These are phyloP conservation scores for Aspergillus piperis DNA, from an alignment of 2,329 filamentous ascomycete species.

Conservation along the genomic window DNA sequence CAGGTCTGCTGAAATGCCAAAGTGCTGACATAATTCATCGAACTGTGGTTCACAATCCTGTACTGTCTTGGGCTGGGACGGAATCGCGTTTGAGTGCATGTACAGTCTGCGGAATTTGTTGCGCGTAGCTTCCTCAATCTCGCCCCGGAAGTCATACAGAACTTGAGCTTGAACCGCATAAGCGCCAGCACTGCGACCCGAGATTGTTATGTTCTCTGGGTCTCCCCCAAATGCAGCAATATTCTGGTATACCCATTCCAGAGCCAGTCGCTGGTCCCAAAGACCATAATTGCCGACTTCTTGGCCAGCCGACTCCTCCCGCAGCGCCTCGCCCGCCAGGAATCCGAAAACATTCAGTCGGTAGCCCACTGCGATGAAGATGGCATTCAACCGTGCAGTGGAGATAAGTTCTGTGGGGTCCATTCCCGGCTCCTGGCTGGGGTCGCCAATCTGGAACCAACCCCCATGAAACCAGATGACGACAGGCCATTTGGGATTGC, in stretches of 20 bases:
- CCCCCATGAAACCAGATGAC: constrained; percentile 45
- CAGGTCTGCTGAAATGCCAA: constrained; percentile 27
- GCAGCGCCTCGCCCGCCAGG: constrained; percentile 45
- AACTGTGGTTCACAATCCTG: constrained; percentile 45
- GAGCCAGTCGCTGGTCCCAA: constrained; percentile 53
- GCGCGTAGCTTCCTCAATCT: constrained; percentile 26
- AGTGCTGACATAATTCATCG: constrained; percentile 44
- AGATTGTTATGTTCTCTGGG: constrained; percentile 48
- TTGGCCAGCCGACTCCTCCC: constrained; percentile 26
- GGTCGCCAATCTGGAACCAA: constrained; percentile 52
- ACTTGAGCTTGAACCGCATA: constrained; percentile 40
- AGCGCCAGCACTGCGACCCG: constrained; percentile 48
- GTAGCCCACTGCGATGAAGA: constrained; percentile 52
- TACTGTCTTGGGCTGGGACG: constrained; percentile 46
- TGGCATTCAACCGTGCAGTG: constrained; percentile 35
- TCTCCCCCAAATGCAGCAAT: constrained; percentile 52
- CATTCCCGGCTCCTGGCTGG: constrained; percentile 46
- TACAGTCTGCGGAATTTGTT: constrained; percentile 41
- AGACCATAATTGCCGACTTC: constrained; percentile 46
- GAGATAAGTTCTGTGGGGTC: constrained; percentile 47
- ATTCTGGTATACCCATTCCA: constrained; percentile 55
- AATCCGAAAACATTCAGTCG: constrained; percentile 54
- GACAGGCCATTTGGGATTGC: constrained; percentile 32
- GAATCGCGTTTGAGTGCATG: constrained; percentile 51
- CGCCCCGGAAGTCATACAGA: constrained; percentile 42